Conservation (phyloP, 2,329 filamentous ascomycete species). For the Mycosphaerella sp. region DNA sequence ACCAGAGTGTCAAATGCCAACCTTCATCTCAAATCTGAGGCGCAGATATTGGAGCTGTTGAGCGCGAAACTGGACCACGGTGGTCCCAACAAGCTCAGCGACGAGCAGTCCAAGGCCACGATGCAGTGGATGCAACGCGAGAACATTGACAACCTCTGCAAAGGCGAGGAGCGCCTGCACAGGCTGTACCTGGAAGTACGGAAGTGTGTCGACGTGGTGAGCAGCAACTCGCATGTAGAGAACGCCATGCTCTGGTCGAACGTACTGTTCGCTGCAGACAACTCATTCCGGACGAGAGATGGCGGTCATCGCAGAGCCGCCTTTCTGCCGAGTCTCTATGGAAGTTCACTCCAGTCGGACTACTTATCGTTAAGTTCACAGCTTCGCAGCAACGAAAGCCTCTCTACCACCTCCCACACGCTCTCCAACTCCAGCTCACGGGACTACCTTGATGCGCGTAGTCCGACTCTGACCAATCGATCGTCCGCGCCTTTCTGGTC, state of each 20-base stretch:
- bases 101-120: slow-evolving; percentile 86
- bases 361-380: slow-evolving; percentile 22
- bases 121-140: slow-evolving; percentile 73
- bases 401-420: slow-evolving; percentile 26
- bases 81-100: slow-evolving; percentile 90
- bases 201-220: slow-evolving; percentile 75
- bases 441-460: slow-evolving; percentile 63
- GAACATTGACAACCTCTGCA: slow-evolving; percentile 86
- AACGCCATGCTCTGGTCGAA: slow-evolving; percentile 90
- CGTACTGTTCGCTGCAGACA: slow-evolving; percentile 69
- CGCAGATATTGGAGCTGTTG: slow-evolving; percentile 79
- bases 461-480: slow-evolving; percentile 65
- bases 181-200: slow-evolving; percentile 88
- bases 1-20: slow-evolving; percentile 44
- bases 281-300: slow-evolving; percentile 10
- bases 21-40: slow-evolving; percentile 73
- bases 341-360: slow-evolving; percentile 11
- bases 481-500: slow-evolving; percentile 83
- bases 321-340: slow-evolving; percentile 13
- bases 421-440: slow-evolving; percentile 39
- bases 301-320: slow-evolving; percentile 4
- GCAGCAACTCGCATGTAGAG: slow-evolving; percentile 65
- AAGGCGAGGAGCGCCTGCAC: slow-evolving; percentile 90
- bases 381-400: slow-evolving; percentile 23
- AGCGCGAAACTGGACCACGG: slow-evolving; percentile 77